Percentiles rank a stretch among this genome's conserved stretches.
phyloP scores from a whole-genome alignment of 768 basidiomycete species.

The Lactifluus hygrophoroides region DNA sequence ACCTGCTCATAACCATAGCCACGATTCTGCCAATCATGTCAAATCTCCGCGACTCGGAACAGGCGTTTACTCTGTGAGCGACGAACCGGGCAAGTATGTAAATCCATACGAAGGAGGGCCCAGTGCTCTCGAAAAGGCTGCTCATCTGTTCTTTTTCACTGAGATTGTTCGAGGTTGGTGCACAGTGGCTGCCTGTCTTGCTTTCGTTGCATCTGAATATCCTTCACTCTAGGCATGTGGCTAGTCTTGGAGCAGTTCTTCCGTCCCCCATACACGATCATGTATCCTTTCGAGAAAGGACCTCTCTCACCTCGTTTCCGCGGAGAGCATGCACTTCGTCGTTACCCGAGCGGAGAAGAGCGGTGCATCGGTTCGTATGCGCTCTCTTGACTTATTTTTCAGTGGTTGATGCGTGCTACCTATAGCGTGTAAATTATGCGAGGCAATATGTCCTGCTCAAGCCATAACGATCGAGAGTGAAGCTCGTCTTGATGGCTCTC shows the following conservation, averaged over 20 bases:
- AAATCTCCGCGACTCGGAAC: constrained; percentile 30
- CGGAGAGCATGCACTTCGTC: constrained; percentile 92
- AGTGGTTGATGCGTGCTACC: neutral
- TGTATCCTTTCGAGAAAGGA: constrained; percentile 97
- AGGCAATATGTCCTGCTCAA: constrained; percentile 98
- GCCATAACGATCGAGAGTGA: constrained; percentile 99
- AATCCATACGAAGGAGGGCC: constrained; percentile 74
- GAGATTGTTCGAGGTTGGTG: constrained; percentile 88
- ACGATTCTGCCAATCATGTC: constrained; percentile 22
- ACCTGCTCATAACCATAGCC: constrained; percentile 15
- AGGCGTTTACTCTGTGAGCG: constrained; percentile 29
- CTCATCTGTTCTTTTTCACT: constrained; percentile 96
- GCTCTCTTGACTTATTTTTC: neutral
- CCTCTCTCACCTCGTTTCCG: constrained; percentile 96
- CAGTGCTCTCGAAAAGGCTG: constrained; percentile 91
- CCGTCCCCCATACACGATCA: constrained; percentile 96
- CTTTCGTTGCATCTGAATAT: constrained; percentile 18
- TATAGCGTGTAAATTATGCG: constrained; percentile 95
- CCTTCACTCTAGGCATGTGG: constrained; percentile 74
- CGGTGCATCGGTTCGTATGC: constrained; percentile 83
- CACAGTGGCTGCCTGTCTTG: neutral
- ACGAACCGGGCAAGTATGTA: constrained; percentile 43
- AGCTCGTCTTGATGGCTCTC: constrained; percentile 87
- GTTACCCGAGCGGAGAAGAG: constrained; percentile 97
- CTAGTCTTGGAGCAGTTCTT: constrained; percentile 88